phyloP scores from a whole-genome alignment of 2,329 filamentous ascomycete genomes.

The Erysiphe neolycopersici region DNA sequence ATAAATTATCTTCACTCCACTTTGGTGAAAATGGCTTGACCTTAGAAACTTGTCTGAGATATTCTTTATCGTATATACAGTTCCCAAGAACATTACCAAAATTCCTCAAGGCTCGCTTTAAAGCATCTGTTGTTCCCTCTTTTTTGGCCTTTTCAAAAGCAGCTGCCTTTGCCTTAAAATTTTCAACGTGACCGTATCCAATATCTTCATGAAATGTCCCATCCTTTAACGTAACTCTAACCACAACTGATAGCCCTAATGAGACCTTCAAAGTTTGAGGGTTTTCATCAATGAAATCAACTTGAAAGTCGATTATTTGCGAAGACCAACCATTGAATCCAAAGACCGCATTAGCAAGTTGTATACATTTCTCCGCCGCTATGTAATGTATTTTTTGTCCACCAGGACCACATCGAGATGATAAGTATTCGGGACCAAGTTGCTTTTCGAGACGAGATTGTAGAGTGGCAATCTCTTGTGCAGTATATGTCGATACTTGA shows the following conservation, averaged over 20 bases:
- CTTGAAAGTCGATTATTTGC: conserved; percentile 77
- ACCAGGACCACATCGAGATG: conserved; percentile 54
- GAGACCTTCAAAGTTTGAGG: conserved; percentile 52
- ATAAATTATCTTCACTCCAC: conserved; percentile 54
- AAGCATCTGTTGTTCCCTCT: conserved; percentile 77
- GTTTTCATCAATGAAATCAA: conserved; percentile 85
- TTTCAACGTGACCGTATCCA: conserved; percentile 90
- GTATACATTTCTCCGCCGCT: conserved; percentile 88
- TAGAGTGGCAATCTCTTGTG: conserved; percentile 69
- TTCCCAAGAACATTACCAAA: conserved; percentile 97
- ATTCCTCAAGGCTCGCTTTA: conserved; percentile 70
- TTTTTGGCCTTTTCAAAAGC: conserved; percentile 99
- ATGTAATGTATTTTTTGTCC: conserved; percentile 81
- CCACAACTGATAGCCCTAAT: conserved; percentile 68
- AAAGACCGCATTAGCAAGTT: conserved; percentile 82
- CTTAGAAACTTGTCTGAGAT: conserved; percentile 68
- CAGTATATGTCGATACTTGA: conserved; percentile 56
- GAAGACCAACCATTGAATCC: conserved; percentile 97
- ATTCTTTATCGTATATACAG: conserved; percentile 93
- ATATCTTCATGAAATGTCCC: conserved; percentile 97
- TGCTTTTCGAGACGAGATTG: conserved; percentile 75
- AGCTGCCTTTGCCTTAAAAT: conserved; percentile 78
- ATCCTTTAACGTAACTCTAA: conserved; percentile 71
- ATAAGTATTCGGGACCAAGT: conserved; percentile 88
- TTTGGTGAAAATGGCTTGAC: conserved; percentile 54